Evolutionary conservation across 306 rosid genomes (phyloP).

Genomic region (Prinsepia uniflora): DNA sequence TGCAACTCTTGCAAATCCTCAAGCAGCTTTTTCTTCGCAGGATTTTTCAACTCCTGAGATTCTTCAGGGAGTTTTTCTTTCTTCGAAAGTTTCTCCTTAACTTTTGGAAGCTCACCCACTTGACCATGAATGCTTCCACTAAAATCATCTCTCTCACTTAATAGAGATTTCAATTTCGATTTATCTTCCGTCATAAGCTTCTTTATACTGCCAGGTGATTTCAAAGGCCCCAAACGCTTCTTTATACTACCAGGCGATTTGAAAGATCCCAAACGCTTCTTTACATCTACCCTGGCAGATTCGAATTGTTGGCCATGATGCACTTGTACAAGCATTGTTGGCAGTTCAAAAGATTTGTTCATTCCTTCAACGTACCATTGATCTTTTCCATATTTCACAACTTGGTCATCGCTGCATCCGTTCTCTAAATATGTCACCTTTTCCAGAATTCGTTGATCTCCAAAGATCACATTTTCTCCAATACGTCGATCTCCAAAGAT

Average conservation of each 20-base stretch:
- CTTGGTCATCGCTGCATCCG: not conserved
- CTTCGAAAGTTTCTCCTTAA: constrained; percentile 16
- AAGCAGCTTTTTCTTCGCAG: constrained; percentile 29
- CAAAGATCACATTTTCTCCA: not conserved
- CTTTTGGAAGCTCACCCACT: constrained; percentile 10
- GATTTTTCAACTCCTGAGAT: constrained; percentile 32
- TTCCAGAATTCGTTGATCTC: constrained; percentile 4
- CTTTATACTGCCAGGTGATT: constrained; percentile 8
- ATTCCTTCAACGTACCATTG: constrained; percentile 1
- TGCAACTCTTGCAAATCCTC: constrained; percentile 26
- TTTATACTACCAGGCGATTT: constrained; percentile 3
- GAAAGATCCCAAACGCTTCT: constrained; percentile 22
- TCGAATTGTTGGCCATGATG: not conserved
- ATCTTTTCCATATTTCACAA: not conserved
- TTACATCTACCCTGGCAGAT: constrained; percentile 13
- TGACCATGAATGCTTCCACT: constrained; percentile 14
- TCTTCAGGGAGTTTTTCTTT: constrained; percentile 28
- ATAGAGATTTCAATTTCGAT: not conserved
- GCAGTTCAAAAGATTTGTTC: constrained; percentile 4
- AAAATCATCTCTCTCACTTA: not conserved
- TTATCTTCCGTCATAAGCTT: constrained; percentile 11
- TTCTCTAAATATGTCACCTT: not conserved
- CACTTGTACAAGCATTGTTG: not conserved
- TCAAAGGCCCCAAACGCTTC: not conserved
- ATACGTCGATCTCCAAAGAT: not conserved